These are phyloP conservation scores for Trichoderma guizhouense DNA, from an alignment of 2,329 filamentous ascomycete genomes.

Conservation along the genomic window DNA sequence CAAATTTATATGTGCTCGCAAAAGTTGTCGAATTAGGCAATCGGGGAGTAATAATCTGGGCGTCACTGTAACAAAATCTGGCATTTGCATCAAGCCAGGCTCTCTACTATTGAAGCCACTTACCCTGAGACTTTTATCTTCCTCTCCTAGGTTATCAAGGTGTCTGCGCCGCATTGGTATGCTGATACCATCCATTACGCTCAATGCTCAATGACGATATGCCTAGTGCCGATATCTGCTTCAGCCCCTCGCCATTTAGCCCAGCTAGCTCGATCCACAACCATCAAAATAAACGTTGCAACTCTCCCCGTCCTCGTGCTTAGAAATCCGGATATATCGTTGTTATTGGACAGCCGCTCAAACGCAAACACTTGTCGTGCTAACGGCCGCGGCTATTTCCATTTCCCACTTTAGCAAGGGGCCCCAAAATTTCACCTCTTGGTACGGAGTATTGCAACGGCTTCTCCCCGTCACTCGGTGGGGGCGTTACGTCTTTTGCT, in stretches of 20 bases:
- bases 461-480: not conserved
- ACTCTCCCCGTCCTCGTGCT: slow-evolving; percentile 6
- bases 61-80: not conserved
- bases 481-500: not conserved
- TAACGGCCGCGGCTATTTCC: slow-evolving; percentile 1
- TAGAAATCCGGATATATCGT: slow-evolving; percentile 16
- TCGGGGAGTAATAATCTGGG: not conserved
- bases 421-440: not conserved
- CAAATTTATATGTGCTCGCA: not conserved
- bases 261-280: not conserved
- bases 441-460: not conserved
- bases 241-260: not conserved
- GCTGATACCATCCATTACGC: not conserved
- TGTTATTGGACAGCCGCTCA: not conserved
- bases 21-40: not conserved
- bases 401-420: not conserved
- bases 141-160: not conserved
- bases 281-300: not conserved
- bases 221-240: not conserved
- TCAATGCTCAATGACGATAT: not conserved
- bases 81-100: not conserved
- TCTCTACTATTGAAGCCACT: not conserved
- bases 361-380: not conserved
- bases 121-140: not conserved
- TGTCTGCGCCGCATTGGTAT: not conserved